These are phyloP conservation scores for Striga hermonthica DNA, from an alignment of 305 asterid genomes.

Conservation along the genomic window DNA sequence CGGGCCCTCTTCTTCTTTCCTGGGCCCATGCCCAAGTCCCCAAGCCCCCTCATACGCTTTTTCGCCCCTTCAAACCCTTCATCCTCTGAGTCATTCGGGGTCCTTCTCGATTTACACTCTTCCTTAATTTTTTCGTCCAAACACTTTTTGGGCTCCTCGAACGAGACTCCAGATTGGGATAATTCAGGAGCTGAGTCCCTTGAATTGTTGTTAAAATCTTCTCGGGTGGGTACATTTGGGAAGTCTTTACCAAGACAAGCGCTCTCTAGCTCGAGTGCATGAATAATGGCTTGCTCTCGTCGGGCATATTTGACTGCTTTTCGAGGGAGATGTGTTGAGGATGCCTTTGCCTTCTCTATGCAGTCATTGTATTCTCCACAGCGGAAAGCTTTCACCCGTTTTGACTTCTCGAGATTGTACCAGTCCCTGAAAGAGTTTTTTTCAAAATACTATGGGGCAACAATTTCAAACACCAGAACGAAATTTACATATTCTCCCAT, in stretches of 20 bases:
- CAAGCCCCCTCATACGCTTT: slow-evolving; percentile 78
- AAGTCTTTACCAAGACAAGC: slow-evolving; percentile 51
- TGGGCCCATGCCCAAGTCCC: slow-evolving; percentile 53
- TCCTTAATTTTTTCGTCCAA: slow-evolving; percentile 35
- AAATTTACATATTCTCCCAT: no score
- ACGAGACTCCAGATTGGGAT: slow-evolving; percentile 59
- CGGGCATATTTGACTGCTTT: slow-evolving; percentile 77
- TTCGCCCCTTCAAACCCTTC: slow-evolving; percentile 63
- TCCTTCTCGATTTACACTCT: slow-evolving; percentile 41
- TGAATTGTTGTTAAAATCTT: slow-evolving; percentile 36
- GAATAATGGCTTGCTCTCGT: slow-evolving; percentile 85
- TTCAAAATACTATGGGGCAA: slow-evolving; percentile 17
- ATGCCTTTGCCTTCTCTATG: slow-evolving; percentile 73
- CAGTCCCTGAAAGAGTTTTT: slow-evolving; percentile 64
- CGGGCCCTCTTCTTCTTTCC: slow-evolving; percentile 60
- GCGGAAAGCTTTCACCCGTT: slow-evolving; percentile 81
- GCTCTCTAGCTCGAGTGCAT: slow-evolving; percentile 77
- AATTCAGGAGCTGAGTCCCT: slow-evolving; percentile 54
- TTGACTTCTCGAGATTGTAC: slow-evolving; percentile 88
- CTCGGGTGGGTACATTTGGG: slow-evolving; percentile 27
- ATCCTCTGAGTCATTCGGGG: slow-evolving; percentile 77
- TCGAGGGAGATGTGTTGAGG: slow-evolving; percentile 47
- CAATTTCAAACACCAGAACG: no score
- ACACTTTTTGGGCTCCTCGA: slow-evolving; percentile 47
- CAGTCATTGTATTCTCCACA: slow-evolving; percentile 81